These are phyloP conservation scores for Boletus mariae DNA, from an alignment of 1,284 basidiomycete genomes.

Conservation along the genomic window DNA sequence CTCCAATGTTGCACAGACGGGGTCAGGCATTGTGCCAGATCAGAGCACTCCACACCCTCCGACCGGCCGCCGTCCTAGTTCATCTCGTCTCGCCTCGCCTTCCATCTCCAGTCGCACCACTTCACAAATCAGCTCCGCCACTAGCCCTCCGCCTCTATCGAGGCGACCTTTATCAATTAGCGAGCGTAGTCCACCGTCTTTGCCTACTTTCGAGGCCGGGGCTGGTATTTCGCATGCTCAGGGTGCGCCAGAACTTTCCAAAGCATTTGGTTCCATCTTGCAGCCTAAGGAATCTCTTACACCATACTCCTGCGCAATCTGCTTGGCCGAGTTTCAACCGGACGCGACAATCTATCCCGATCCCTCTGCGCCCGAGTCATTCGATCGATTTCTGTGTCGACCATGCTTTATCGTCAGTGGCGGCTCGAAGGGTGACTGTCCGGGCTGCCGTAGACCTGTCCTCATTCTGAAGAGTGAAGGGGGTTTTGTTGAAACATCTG, in stretches of 20 bases:
- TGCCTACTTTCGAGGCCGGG: conserved; percentile 31
- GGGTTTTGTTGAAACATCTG: conserved; percentile 65
- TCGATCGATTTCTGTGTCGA: conserved; percentile 64
- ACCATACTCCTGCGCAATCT: conserved; percentile 65
- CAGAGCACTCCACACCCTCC: conserved; percentile 24
- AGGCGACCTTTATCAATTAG: conserved; percentile 40
- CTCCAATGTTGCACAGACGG: conserved; percentile 10
- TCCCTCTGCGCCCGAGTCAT: conserved; percentile 41
- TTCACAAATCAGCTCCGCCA: conserved; percentile 54
- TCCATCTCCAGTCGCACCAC: conserved; percentile 47
- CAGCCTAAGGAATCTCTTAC: conserved; percentile 71
- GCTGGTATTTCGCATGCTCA: conserved; percentile 61
- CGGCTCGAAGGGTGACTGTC: conserved; percentile 71
- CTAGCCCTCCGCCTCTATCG: conserved; percentile 40
- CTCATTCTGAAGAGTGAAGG: conserved; percentile 72
- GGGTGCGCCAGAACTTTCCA: conserved; percentile 62
- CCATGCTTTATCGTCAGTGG: conserved; percentile 66
- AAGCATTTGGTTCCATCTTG: conserved; percentile 77
- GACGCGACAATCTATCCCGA: conserved; percentile 82
- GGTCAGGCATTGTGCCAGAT: conserved; percentile 4
- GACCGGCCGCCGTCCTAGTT: conserved; percentile 44
- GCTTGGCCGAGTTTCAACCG: conserved; percentile 61
- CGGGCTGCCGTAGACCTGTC: conserved; percentile 62
- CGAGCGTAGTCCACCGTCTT: conserved; percentile 35
- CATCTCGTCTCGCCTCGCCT: conserved; percentile 29